A percentile compares a stretch with the other conserved stretches of the same genome.
phyloP scores from a whole-genome alignment of 441 rosid genomes.

The Adansonia gregorii region DNA sequence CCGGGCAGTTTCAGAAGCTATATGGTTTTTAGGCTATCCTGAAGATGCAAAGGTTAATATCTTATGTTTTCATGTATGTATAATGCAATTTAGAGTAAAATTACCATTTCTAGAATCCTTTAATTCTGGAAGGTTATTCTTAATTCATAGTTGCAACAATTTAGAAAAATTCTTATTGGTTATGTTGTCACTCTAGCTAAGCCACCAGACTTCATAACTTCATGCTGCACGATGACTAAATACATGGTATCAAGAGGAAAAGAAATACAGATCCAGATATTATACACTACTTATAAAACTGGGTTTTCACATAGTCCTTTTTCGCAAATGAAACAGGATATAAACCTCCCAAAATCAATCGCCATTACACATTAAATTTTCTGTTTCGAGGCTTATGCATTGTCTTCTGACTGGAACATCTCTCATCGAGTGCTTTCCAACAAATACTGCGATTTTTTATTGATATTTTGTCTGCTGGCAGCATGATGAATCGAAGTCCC shows the following conservation, averaged over 20 bases:
- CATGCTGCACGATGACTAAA: background rate
- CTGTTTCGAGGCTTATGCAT: slow-evolving; percentile 22
- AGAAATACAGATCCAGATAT: background rate
- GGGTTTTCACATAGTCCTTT: background rate
- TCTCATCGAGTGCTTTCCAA: background rate
- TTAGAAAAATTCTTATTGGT: background rate
- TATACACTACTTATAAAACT: background rate
- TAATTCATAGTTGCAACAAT: background rate
- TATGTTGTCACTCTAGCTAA: slow-evolving; percentile 11
- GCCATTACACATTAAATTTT: background rate
- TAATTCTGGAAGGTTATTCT: background rate
- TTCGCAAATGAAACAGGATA: slow-evolving; percentile 4
- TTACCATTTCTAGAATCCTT: background rate
- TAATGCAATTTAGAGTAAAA: slow-evolving; percentile 3
- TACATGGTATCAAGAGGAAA: background rate
- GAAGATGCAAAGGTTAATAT: slow-evolving; percentile 4
- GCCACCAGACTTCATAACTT: background rate
- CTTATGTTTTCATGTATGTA: background rate
- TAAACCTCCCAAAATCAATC: background rate
- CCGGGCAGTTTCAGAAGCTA: background rate
- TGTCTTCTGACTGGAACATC: slow-evolving; percentile 1
- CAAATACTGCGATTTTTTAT: background rate
- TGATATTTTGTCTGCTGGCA: slow-evolving; percentile 32
- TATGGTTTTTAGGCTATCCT: background rate
- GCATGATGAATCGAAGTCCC: slow-evolving; percentile 82